Conservation (phyloP, 2,329 filamentous ascomycete genomes). For the Cladophialophora yegresii region DNA sequence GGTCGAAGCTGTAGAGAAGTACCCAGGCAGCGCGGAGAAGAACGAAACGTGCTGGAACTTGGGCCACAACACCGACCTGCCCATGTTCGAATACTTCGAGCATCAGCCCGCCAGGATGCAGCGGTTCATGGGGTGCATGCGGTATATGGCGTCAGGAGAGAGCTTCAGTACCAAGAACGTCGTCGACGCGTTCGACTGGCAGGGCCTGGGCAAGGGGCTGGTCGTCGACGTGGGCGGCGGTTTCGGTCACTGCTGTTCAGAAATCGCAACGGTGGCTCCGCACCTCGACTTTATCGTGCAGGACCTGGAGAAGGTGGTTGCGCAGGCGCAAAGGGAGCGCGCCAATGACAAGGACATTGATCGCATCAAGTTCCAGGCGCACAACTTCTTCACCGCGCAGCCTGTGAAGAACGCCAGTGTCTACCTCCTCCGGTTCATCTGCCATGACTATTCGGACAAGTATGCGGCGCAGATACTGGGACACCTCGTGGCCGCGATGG, state of each 20-base stretch:
- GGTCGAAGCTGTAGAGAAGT: slow-evolving; percentile 35
- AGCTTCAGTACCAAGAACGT: slow-evolving; percentile 30
- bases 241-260: slow-evolving; percentile 60
- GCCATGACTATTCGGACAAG: slow-evolving; percentile 46
- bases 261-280: slow-evolving; percentile 55
- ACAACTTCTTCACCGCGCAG: slow-evolving; percentile 46
- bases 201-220: slow-evolving; percentile 24
- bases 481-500: slow-evolving; percentile 41
- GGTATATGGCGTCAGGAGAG: slow-evolving; percentile 13
- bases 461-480: slow-evolving; percentile 42
- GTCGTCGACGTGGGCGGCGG: slow-evolving; percentile 52
- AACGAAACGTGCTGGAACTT: slow-evolving; percentile 39
- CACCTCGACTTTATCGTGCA: slow-evolving; percentile 58
- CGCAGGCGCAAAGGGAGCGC: slow-evolving; percentile 21
- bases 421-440: slow-evolving; percentile 44
- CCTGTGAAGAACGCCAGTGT: slow-evolving; percentile 37
- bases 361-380: slow-evolving; percentile 29
- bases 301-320: slow-evolving; percentile 46
- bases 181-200: slow-evolving; percentile 33
- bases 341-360: slow-evolving; percentile 38
- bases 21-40: slow-evolving; percentile 25
- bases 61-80: slow-evolving; percentile 37
- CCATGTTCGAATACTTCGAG: slow-evolving; percentile 42
- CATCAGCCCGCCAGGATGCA: slow-evolving; percentile 38
- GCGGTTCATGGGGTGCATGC: slow-evolving; percentile 27